Base-by-base conservation (phyloP, 2,329 filamentous ascomycete species). In the Colletotrichum simmondsii region DNA sequence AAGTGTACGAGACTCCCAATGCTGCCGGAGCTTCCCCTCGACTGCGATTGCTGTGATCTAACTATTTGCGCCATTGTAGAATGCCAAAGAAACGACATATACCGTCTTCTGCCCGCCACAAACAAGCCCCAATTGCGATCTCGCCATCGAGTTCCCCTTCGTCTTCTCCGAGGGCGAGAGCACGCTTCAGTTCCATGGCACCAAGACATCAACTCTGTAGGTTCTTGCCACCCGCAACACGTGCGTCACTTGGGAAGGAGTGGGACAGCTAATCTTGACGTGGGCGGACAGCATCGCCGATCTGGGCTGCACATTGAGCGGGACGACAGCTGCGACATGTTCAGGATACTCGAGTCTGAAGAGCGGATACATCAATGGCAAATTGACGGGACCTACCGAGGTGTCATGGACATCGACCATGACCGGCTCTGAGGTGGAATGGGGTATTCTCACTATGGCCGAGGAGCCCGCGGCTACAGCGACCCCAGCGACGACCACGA, bases 51-150 rank as follows among this genome's bases (percentile, higher is more conserved):
- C n/a, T 19, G 49, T 26, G 42, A 28, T 53, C 72, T 75, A 28
- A 74, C 68, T 28, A 16, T 49, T 11, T 65, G 12, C 30, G 14
- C n/a, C 30, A 10, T 28, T 63, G 42, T 74, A 86, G 85, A 79
- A 87, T 70, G 74, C 77, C 53, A 76, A 77, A 30, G 78, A 82
- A 71, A 87, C 86, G 19, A 84, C 84, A 28, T 87, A 86, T 73
- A 87, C 86, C 69, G 84, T 88, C 53, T 88, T 88, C 76, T 88
- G 86, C 72, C 82, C 83, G 11, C 80, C 84, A 35, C 77, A 83
- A 67, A 80, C 81, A n/a, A 81, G 82, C 3, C 79, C 79, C 6
- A 80, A 79, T 7, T 88, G 86, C 77, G 82, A 84, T 67, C 78
- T 88, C 8, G 83, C 83, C 7, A 82, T 85, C 16, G 84, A 86